Conservation (phyloP, 1,139 yeast genomes). For the Kodamaea fungicola region DNA sequence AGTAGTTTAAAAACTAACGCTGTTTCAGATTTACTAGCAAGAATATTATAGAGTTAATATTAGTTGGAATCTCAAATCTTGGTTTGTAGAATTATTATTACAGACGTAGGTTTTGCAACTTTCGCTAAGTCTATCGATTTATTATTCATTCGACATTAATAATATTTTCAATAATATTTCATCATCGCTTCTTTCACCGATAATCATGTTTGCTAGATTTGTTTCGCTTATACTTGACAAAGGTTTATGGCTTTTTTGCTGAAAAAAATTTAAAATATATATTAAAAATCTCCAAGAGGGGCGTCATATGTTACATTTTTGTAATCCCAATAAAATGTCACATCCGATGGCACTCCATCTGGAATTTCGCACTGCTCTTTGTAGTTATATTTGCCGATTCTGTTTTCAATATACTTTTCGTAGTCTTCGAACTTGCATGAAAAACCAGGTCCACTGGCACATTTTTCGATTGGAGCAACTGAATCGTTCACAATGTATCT, state of each 20-base stretch:
- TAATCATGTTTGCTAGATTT: too few species aligned
- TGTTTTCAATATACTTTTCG: constrained; percentile 17
- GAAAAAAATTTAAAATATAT: too few species aligned
- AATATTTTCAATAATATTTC: too few species aligned
- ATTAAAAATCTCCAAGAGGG: constrained; percentile 5
- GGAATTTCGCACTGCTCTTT: constrained; percentile 18
- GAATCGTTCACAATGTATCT: constrained; percentile 28
- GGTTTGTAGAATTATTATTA: too few species aligned
- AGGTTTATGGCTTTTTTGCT: too few species aligned
- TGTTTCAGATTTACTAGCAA: constrained; percentile 22
- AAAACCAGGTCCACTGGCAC: constrained; percentile 32
- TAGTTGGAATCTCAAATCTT: not conserved
- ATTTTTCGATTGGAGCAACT: constrained; percentile 23
- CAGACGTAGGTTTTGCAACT: too few species aligned
- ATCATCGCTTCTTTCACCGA: too few species aligned
- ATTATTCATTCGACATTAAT: too few species aligned
- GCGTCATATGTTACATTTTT: constrained; percentile 25
- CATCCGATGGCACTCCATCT: constrained; percentile 11
- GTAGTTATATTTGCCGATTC: constrained; percentile 18
- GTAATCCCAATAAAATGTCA: constrained; percentile 32
- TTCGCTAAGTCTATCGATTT: too few species aligned
- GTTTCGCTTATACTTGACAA: too few species aligned
- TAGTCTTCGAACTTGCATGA: constrained; percentile 25
- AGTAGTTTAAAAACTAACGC: constrained; percentile 23
- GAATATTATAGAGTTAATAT: constrained; percentile 19